A percentile compares a stretch with the other conserved stretches of the same genome.
Conservation (phyloP, 192 early-diverging fungal species). For the Nowakowskiella sp. region DNA sequence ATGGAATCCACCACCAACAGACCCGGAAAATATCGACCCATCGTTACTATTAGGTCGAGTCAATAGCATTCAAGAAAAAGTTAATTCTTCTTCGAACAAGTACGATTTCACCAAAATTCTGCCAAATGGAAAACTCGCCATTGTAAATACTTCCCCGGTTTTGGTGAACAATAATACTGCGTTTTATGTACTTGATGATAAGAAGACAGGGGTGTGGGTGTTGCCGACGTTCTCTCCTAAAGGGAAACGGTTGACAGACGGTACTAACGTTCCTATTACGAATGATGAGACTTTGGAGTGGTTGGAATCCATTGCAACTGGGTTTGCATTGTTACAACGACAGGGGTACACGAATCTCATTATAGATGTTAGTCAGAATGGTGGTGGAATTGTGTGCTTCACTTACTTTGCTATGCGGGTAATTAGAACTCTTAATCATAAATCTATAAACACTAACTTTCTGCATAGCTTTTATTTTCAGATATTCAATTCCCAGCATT, state of each 20-base stretch:
- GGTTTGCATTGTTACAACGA: too few relatives aligned
- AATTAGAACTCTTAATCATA: too few relatives aligned
- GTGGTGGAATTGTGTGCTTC: conserved; percentile 4
- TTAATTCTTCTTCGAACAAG: neutral
- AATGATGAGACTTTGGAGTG: too few relatives aligned
- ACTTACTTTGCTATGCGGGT: too few relatives aligned
- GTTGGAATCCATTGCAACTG: too few relatives aligned
- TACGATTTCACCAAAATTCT: neutral
- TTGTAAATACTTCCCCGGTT: neutral
- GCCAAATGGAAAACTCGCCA: neutral
- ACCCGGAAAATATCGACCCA: neutral
- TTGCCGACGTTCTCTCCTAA: too few relatives aligned
- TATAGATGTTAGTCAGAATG: conserved; percentile 1
- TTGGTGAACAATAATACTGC: neutral
- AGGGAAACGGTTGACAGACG: too few relatives aligned
- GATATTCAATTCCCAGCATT: too few relatives aligned
- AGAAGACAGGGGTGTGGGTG: neutral
- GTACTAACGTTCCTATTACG: too few relatives aligned
- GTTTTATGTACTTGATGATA: neutral
- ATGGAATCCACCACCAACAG: too few relatives aligned
- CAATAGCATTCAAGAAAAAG: neutral
- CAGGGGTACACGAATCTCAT: neutral
- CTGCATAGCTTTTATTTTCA: too few relatives aligned
- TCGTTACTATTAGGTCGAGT: neutral
- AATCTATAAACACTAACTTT: too few relatives aligned